phyloP scores from a whole-genome alignment of 2,329 filamentous ascomycete species.

The Trichoderma endophyticum region DNA sequence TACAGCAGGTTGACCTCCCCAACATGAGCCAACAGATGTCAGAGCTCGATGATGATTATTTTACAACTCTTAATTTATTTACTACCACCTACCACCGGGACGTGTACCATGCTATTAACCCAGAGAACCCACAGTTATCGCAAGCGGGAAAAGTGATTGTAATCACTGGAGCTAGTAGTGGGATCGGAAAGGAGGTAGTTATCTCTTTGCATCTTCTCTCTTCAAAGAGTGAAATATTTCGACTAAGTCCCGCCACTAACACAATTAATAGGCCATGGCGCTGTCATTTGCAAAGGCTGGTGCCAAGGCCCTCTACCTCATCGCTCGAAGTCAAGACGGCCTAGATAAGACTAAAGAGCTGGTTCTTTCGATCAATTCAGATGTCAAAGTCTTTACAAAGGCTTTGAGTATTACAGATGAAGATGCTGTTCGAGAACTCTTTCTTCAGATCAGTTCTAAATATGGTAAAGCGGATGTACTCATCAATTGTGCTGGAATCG shows the following conservation, averaged over 20 bases:
- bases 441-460: background rate
- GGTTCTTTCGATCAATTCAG: background rate
- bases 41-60: background rate
- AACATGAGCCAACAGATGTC: background rate
- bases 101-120: background rate
- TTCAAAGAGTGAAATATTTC: background rate
- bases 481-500: background rate
- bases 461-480: background rate
- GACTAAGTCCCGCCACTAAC: background rate
- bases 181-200: background rate
- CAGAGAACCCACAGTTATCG: background rate
- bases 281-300: background rate
- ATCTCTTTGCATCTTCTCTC: background rate
- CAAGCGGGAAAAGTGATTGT: background rate
- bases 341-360: background rate
- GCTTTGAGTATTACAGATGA: background rate
- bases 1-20: background rate
- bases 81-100: background rate
- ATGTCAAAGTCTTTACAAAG: background rate
- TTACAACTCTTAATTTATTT: background rate
- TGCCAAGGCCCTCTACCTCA: background rate
- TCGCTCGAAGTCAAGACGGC: background rate
- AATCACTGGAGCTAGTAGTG: background rate
- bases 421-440: background rate
- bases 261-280: background rate